phyloP scores from a whole-genome alignment of 106 monocot genomes.

The Posidonia australis region DNA sequence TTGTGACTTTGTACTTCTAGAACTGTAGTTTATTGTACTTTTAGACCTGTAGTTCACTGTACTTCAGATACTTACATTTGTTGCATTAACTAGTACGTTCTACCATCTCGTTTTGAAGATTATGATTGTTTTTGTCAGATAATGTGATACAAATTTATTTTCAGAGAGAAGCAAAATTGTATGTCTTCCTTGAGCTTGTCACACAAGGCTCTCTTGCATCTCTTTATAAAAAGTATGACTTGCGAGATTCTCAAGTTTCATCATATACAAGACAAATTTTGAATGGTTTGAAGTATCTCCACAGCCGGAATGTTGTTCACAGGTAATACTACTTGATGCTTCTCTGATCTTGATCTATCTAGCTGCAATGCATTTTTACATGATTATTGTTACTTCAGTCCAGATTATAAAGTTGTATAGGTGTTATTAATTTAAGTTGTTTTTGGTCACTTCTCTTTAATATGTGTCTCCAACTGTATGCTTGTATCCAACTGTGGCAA shows the following conservation, averaged over 20 bases:
- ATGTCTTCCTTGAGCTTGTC: constrained; percentile 86
- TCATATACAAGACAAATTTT: constrained; percentile 88
- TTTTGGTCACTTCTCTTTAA: no score
- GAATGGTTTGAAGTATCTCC: constrained; percentile 76
- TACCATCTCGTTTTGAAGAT: neutral
- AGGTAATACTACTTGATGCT: constrained; percentile 32
- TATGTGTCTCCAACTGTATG: no score
- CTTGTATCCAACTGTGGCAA: no score
- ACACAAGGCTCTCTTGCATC: constrained; percentile 88
- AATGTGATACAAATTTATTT: neutral
- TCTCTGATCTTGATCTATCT: neutral
- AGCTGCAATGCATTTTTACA: neutral
- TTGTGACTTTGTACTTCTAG: no score
- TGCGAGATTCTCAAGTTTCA: constrained; percentile 72
- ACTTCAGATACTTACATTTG: no score
- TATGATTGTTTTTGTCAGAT: neutral
- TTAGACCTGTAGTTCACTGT: no score
- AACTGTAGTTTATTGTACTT: no score
- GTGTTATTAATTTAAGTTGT: no score
- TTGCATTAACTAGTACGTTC: no score
- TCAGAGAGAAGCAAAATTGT: constrained; percentile 73
- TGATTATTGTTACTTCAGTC: neutral
- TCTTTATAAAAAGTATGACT: constrained; percentile 59
- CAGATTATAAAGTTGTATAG: no score
- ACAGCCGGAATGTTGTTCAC: constrained; percentile 80